Base-by-base conservation (phyloP, 192 early-diverging fungal species). In the Entomortierella lignicola region DNA sequence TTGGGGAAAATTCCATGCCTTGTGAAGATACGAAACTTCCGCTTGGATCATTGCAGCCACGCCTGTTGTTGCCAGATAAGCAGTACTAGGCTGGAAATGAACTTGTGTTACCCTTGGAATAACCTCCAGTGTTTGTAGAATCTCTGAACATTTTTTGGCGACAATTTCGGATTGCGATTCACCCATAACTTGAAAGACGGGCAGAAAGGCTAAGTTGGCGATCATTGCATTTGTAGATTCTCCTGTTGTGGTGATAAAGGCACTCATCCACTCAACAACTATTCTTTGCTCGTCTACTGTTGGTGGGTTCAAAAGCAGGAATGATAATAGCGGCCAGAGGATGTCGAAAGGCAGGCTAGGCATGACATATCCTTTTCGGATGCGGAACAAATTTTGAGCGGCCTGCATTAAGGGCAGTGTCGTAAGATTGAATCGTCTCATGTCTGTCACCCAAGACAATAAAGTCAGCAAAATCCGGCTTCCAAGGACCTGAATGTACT, bases 131-230 rank as follows among this genome's bases (percentile, higher is more conserved):
- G n/a, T 60, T 30, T 57, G 67, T 42, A 81, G 13, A 1, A 84
- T 64, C 32, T 81, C 83, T 11, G 74, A 68, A 29, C 72, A 75
- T 42, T 58, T 67, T 53, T 77, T 81, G 55, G 56, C 77, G 25
- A 63, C 50, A 1, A 15, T 6, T 7, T 73, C 69, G 20, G 61
- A 53, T 11, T 56, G 64, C 10, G 66, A 56, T 44, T 89, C 88
- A 4, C 85, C 65, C 23, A 89, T 62, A 30, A 82, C 77, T 41
- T 89, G 88, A 42, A 87, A 85, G 15, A 87, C 67, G 8, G 88
- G 85, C 11, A 89, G 60, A 18, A 87, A 81, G 13, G 82, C 86
- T 42, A 86, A 13, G 47, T 74, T 66, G 27, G 79, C 59, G 18
- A 77, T 77, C 61, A 77, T 66, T 30, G 63, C 44, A 13, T 66